Base-by-base conservation (phyloP, 306 rosid species). In the Trifolium fragiferum region DNA sequence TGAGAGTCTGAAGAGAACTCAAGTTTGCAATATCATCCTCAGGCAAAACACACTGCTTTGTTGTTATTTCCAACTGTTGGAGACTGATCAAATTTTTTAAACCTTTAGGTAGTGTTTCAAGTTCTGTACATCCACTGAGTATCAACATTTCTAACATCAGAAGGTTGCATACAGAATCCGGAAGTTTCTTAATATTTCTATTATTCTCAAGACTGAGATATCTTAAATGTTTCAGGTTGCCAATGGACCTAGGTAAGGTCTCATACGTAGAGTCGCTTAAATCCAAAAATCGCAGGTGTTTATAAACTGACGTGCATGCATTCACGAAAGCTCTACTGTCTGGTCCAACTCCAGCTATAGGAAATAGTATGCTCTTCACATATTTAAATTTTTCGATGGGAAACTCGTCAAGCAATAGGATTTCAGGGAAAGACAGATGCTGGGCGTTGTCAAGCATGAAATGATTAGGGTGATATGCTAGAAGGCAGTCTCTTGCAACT, bases 151-250 rank as follows among this genome's bases (percentile, higher is more conserved):
- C 78, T 72, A 83, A 72, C 25, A 63, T 78, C 21, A 14, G 81
- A 21, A 83, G 80, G 64, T 57, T 60, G 46, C 86, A 83, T 30
- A 77, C 35, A 57, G 78, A 81, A 46, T 53, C 23, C 3, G 84
- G 84, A 49, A 59, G 73, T 55, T 46, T 68, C 80, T 78, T 79
- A 41, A 73, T 30, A 43, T 70, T 23, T 21, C 12, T 40, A 41
- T 66, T 83, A 14, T 12, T 15, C 15, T 10, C 27, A 10, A 77
- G 65, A n/a, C 55, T 46, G 33, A 77, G 60, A 83, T 32, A n/a
- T 6, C 19, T 58, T 59, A 76, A 46, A 76, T 30, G 63, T 21
- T 19, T 59, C 70, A 76, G 25, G 63, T 53, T 53, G 27, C 27
- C 27, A 53, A 53, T 53, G 25, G 58, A 19, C 25, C 11, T 2